Evolutionary conservation across 2,329 filamentous ascomycete genomes (phyloP).

Genomic region (Ascosphaera apis): DNA sequence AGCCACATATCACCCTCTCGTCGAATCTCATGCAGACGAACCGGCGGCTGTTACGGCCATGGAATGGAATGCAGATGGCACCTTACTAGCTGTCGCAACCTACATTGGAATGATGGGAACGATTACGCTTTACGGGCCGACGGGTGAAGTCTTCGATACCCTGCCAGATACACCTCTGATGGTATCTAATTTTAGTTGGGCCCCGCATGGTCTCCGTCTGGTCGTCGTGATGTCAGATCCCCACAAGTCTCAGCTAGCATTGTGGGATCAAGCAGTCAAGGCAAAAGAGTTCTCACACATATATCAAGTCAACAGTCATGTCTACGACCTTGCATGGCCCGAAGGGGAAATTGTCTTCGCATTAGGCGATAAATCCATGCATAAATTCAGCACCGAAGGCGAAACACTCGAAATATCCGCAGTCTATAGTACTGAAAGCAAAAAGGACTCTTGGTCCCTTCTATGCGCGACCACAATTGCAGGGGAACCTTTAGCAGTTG

Average conservation of each 20-base stretch:
- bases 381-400: conserved; percentile 14
- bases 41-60: conserved; percentile 20
- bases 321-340: conserved; percentile 23
- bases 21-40: conserved; percentile 14
- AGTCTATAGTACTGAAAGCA: too few species aligned
- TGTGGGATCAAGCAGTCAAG: conserved; percentile 20
- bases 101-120: conserved; percentile 20
- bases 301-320: conserved; percentile 14
- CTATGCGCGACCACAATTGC: conserved; percentile 14
- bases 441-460: conserved; percentile 22
- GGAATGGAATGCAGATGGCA: conserved; percentile 22
- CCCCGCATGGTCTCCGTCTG: conserved; percentile 16
- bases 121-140: conserved; percentile 21
- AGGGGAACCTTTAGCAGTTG: conserved; percentile 14
- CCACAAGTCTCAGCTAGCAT: conserved; percentile 17
- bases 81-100: conserved; percentile 24
- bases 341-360: conserved; percentile 16
- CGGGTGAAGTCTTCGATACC: conserved; percentile 21
- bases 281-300: conserved; percentile 16
- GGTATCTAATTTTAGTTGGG: conserved; percentile 22
- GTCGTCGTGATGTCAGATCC: conserved; percentile 21
- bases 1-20: conserved; percentile 14
- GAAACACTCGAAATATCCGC: conserved; percentile 10
- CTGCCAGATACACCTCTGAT: conserved; percentile 22
- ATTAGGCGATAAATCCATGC: conserved; percentile 18